phyloP scores from a whole-genome alignment of 345 rosid species.

The Rhizophora apiculata region DNA sequence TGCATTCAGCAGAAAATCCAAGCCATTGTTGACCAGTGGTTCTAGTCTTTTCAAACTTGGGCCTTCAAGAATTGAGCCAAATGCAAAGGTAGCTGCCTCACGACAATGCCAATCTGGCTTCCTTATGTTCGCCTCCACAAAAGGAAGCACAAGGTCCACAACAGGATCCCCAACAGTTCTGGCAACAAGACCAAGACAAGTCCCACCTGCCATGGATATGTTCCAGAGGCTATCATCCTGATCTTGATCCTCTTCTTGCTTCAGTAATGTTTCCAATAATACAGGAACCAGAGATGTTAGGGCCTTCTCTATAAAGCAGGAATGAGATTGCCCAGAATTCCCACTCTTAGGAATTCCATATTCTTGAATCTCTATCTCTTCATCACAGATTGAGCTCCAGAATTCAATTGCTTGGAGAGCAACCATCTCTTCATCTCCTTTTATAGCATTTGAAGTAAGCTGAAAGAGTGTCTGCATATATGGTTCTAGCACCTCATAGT shows the following conservation, averaged over 20 bases:
- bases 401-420: conserved; percentile 96
- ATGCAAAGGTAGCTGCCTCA: conserved; percentile 93
- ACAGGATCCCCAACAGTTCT: conserved; percentile 89
- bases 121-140: conserved; percentile 69
- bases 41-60: conserved; percentile 70
- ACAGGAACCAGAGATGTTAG: conserved; percentile 67
- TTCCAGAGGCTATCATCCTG: conserved; percentile 88
- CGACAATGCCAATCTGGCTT: conserved; percentile 77
- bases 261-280: conserved; percentile 77
- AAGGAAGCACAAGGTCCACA: conserved; percentile 91
- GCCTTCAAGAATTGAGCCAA: conserved; percentile 94
- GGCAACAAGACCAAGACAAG: conserved; percentile 91
- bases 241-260: conserved; percentile 95
- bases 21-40: conserved; percentile 73
- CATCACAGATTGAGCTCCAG: conserved; percentile 98
- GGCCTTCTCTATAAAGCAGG: conserved; percentile 75
- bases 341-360: conserved; percentile 58
- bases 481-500: conserved; percentile 80
- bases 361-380: conserved; percentile 92
- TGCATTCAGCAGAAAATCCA: conserved; percentile 73
- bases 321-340: conserved; percentile 63
- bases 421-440: conserved; percentile 78
- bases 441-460: conserved; percentile 85
- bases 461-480: conserved; percentile 82
- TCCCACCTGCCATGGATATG: conserved; percentile 96